Percentiles rank a stretch among this genome's conserved stretches.
Evolutionary conservation across 148 eudicot genomes (phyloP).

Genomic region (Polygonum aviculare): DNA sequence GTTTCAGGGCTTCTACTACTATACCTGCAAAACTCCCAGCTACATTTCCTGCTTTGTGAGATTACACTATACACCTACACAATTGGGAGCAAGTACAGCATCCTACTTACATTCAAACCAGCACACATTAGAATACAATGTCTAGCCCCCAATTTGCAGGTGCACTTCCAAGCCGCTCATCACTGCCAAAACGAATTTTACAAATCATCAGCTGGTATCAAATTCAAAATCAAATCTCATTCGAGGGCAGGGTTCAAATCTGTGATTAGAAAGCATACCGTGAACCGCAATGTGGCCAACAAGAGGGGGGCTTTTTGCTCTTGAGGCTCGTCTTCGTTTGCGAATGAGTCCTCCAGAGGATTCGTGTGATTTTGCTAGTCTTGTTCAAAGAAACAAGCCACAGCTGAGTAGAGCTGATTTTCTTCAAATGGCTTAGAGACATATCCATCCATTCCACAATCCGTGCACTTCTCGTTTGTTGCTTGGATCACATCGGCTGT

Average conservation of each 20-base stretch:
- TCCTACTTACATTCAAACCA: background rate
- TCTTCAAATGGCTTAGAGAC: constrained; percentile 81
- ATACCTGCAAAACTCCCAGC: constrained; percentile 7
- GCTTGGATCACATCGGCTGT: constrained; percentile 93
- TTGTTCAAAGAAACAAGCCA: constrained; percentile 66
- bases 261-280: background rate
- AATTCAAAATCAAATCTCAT: background rate
- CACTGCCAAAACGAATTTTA: background rate
- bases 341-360: background rate
- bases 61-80: constrained; percentile 9
- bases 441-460: constrained; percentile 84
- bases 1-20: background rate
- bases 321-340: background rate
- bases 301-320: background rate
- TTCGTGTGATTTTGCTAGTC: background rate
- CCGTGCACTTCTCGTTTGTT: constrained; percentile 52
- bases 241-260: too few relatives aligned
- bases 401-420: constrained; percentile 60
- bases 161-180: background rate
- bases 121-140: background rate
- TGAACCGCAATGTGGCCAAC: background rate
- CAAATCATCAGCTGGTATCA: background rate
- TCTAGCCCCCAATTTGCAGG: background rate
- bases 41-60: background rate
- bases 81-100: background rate